Percentiles rank a stretch among this genome's conserved stretches.
These are phyloP conservation scores for Tulasnella sp. DNA, from an alignment of 768 basidiomycete genomes.

Conservation along the genomic window DNA sequence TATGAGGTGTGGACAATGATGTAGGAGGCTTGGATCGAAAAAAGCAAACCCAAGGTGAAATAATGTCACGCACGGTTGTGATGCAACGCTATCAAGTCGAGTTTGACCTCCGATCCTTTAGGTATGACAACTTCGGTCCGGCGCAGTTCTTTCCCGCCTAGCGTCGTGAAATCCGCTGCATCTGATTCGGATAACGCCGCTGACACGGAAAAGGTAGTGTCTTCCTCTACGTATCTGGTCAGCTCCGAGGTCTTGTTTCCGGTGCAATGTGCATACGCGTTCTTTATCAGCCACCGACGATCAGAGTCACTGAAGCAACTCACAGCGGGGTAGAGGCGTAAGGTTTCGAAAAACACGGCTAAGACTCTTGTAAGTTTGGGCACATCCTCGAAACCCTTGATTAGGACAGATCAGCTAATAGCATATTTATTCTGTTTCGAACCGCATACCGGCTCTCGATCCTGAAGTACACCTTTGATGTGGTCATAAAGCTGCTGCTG, in stretches of 20 bases:
- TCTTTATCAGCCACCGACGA: too few relatives aligned
- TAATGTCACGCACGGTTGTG: constrained; percentile 4
- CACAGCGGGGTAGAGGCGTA: constrained; percentile 5
- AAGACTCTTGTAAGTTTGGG: neutral
- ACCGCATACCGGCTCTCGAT: neutral
- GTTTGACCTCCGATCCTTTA: neutral
- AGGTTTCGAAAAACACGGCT: neutral
- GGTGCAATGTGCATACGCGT: too few relatives aligned
- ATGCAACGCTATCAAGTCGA: neutral
- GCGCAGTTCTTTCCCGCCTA: neutral
- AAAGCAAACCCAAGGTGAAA: too few relatives aligned
- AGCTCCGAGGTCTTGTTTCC: neutral
- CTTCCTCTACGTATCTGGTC: neutral
- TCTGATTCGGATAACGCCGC: neutral
- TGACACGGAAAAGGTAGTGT: neutral
- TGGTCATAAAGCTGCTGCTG: constrained; percentile 13
- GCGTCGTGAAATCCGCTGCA: neutral
- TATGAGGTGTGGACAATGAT: neutral
- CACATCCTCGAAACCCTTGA: constrained; percentile 12
- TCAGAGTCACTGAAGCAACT: neutral
- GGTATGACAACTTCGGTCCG: neutral
- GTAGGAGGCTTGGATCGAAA: neutral
- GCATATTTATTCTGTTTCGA: too few relatives aligned
- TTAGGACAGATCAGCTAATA: neutral
- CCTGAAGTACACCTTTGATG: neutral